These are phyloP conservation scores for Botrytis deweyae DNA, from an alignment of 2,329 filamentous ascomycete genomes.

Conservation along the genomic window DNA sequence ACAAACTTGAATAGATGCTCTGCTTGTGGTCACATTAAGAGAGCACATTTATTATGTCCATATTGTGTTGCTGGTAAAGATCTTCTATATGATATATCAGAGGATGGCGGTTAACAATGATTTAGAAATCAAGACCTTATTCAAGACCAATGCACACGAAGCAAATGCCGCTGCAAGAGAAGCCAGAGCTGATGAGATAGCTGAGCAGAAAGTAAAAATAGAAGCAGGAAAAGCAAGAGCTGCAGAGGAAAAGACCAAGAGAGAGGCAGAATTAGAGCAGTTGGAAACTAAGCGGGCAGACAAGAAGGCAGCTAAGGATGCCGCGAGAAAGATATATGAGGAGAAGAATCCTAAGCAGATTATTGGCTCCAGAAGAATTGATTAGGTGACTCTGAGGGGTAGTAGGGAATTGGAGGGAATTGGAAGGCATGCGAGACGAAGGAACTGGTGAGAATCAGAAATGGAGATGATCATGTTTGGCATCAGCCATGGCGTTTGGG, in stretches of 20 bases:
- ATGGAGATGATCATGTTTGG: slow-evolving; percentile 24
- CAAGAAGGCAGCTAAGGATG: slow-evolving; percentile 2
- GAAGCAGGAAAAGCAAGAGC: slow-evolving; percentile 5
- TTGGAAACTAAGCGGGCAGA: slow-evolving; percentile 4
- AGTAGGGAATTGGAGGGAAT: not conserved
- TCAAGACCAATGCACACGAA: slow-evolving; percentile 25
- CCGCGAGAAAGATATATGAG: slow-evolving; percentile 10
- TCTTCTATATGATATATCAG: not conserved
- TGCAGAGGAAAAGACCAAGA: not conserved
- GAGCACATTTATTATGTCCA: slow-evolving; percentile 84
- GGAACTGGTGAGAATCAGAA: not conserved
- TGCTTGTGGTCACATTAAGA: slow-evolving; percentile 82
- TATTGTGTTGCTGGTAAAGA: slow-evolving; percentile 78
- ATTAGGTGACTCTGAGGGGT: not conserved
- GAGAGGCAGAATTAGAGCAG: not conserved
- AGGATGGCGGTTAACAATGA: slow-evolving; percentile 23
- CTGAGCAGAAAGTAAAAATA: slow-evolving; percentile 8
- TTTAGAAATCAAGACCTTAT: slow-evolving; percentile 38
- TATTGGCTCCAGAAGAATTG: not conserved
- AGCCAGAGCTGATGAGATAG: slow-evolving; percentile 17
- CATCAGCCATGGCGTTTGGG: slow-evolving; percentile 28
- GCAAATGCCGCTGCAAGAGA: not conserved
- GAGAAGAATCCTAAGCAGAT: slow-evolving; percentile 13
- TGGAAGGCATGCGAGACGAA: not conserved
- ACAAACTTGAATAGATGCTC: slow-evolving; percentile 85